Base-by-base conservation (phyloP, 2,329 filamentous ascomycete species). In the Neocucurbitaria cava region DNA sequence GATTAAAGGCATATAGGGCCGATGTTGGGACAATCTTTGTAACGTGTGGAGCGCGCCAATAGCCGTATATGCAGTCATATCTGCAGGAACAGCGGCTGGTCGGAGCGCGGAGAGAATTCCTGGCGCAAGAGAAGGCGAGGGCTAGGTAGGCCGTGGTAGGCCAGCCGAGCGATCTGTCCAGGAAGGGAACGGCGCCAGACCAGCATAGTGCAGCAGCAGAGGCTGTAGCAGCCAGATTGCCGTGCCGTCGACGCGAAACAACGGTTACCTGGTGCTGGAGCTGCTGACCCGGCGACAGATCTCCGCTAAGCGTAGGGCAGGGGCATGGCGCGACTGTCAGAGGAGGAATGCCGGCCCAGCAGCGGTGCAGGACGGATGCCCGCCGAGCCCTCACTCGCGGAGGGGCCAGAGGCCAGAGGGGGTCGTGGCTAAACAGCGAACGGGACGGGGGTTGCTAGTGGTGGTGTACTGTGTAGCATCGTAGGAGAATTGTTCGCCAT, bases 401-500 rank as follows among this genome's bases (percentile, higher is more conserved):
- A n/a, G n/a, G n/a, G n/a, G n/a, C n/a, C n/a, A n/a, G n/a, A n/a
- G n/a, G n/a, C n/a, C 49, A 49, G 49, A 30, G 20, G 52, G 57
- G 56, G 49, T 56, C 39, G 60, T 69, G 64, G 68, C 68, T 70
- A 66, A 68, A 67, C 53, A 52, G 59, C 54, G 36, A 46, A 57
- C 60, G 57, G n/a, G 65, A 64, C 63, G 56, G 59, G 55, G 46
- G 21, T 13, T 47, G 51, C 41, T 52, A 54, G 49, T 60, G 55
- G 59, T 59, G 54, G 71, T 72, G 68, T 64, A 70, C 59, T 53
- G 71, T 72, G 68, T 64, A 70, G 70, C 69, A 59, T 72, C 63
- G 70, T 73, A 70, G 70, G 70, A 69, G 70, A 69, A 69, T 66
- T 63, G 49, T 57, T 65, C 62, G 56, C 52, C 46, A 57, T 52